Evolutionary conservation across 257 asterid species (phyloP).

Genomic region (Petrea volubilis): DNA sequence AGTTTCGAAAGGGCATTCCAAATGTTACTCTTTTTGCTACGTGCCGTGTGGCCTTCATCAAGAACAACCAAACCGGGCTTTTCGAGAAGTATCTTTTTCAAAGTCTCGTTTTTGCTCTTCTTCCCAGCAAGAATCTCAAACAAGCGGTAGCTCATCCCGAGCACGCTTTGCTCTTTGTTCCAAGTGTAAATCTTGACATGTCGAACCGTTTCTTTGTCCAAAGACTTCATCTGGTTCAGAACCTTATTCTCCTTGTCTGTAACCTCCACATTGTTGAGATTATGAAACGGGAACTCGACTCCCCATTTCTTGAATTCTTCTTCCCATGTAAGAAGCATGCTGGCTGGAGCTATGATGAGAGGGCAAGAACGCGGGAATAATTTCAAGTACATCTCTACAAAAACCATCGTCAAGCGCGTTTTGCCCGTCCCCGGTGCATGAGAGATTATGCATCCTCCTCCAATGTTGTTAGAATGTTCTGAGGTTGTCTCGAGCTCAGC

Average conservation of each 20-base stretch:
- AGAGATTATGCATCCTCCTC: slow-evolving; percentile 50
- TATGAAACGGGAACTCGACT: slow-evolving; percentile 33
- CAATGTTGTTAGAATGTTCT: slow-evolving; percentile 9
- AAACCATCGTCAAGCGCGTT: slow-evolving; percentile 35
- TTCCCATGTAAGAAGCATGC: slow-evolving; percentile 47
- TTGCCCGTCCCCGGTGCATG: slow-evolving; percentile 48
- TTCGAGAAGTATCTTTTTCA: slow-evolving; percentile 25
- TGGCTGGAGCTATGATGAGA: slow-evolving; percentile 40
- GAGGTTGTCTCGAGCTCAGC: slow-evolving; percentile 13
- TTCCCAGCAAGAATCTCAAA: slow-evolving; percentile 28
- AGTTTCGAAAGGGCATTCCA: slow-evolving; percentile 35
- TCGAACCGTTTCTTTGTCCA: neutral
- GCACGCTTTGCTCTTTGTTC: slow-evolving; percentile 22
- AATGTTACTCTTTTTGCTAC: slow-evolving; percentile 27
- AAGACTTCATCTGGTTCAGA: neutral
- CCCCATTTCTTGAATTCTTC: slow-evolving; percentile 42
- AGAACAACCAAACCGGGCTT: slow-evolving; percentile 34
- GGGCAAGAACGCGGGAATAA: slow-evolving; percentile 32
- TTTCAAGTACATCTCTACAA: slow-evolving; percentile 30
- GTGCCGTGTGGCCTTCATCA: slow-evolving; percentile 48
- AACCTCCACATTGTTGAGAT: slow-evolving; percentile 25
- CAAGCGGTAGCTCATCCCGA: slow-evolving; percentile 35
- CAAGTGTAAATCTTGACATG: slow-evolving; percentile 27
- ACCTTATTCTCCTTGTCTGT: slow-evolving; percentile 25
- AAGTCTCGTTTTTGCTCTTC: neutral